A percentile compares a stretch with the other conserved stretches of the same genome.
These are phyloP conservation scores for Allium cepa DNA, from an alignment of 106 monocot species.

Conservation along the genomic window DNA sequence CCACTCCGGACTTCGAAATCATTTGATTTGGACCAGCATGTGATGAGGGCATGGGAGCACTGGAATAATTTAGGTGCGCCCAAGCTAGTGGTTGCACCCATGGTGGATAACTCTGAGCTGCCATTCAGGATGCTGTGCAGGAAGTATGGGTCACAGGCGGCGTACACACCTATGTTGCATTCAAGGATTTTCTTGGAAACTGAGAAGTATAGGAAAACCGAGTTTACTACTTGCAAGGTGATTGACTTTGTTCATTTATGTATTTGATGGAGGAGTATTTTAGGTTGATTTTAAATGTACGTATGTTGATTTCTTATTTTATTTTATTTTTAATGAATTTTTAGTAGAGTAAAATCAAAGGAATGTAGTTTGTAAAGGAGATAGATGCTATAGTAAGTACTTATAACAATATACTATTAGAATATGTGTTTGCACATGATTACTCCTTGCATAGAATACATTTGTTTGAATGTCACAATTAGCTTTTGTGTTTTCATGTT, in stretches of 20 bases:
- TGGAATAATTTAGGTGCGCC: conserved; percentile 75
- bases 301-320: neutral
- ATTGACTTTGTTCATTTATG: neutral
- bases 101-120: conserved; percentile 99
- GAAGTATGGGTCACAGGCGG: conserved; percentile 82
- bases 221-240: conserved; percentile 96
- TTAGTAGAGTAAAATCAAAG: too few species aligned
- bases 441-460: too few species aligned
- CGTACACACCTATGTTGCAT: conserved; percentile 99
- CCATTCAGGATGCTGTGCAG: conserved; percentile 99
- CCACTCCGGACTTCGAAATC: conserved; percentile 3
- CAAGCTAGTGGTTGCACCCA: conserved; percentile 75
- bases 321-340: neutral
- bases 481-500: too few species aligned
- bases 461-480: too few species aligned
- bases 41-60: conserved; percentile 86
- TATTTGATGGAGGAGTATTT: too few species aligned
- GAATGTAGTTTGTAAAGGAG: too few species aligned
- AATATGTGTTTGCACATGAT: too few species aligned
- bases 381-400: too few species aligned
- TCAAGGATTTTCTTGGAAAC: conserved; percentile 90
- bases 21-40: conserved; percentile 14
- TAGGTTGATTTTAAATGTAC: neutral
- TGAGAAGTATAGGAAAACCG: conserved; percentile 79
- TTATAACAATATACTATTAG: too few species aligned